Base-by-base conservation (phyloP, 495 filamentous ascomycete genomes). In the Penicillium subrubescens region DNA sequence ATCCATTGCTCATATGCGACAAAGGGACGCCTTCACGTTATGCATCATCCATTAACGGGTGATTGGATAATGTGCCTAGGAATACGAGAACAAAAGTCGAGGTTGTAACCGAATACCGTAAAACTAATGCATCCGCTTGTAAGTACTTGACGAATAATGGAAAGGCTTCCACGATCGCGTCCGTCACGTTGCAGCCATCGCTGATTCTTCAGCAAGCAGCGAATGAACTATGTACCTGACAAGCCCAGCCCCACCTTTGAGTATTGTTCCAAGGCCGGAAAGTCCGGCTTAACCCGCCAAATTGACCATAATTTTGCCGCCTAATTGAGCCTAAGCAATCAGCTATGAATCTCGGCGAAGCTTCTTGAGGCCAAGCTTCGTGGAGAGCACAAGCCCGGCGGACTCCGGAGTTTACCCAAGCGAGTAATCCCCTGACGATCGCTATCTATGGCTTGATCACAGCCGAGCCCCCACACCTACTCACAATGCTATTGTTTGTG, bases 301-400 rank as follows among this genome's bases (percentile, higher is more conserved):
- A 29, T 10, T 31, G 48, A 25, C 14, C 48, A 29, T 17, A 52
- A 52, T 31, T n/a, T 6, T 29, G 48, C 25, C 25, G 48, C 27
- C 48, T 52, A 31, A 29, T 52, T 29, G 25, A 21, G 25, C 31
- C n/a, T 25, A 56, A 56, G 53, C 53, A 56, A 56, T 23, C 53
- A 39, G 53, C 53, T 19, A 56, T 23, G 27, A 56, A 19, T n/a
- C 54, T 66, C 55, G 59, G 59, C 54, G 46, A 66, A 66, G 59
- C 64, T 66, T 66, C 34, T 46, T 62, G 10, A 59, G 44, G 64
- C 57, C 44, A 66, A 66, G 64, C 64, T 66, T 66, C 64, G 21
- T 48, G 53, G 64, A 57, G 60, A 15, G 50, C 3, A 14, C n/a
- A 17, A 31, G 35, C 56, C 54, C 56, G 65, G 57, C 65, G 65